Percentiles rank a stretch among this genome's conserved stretches.
Conservation (phyloP, 441 rosid species). For the Viola pubescens region DNA sequence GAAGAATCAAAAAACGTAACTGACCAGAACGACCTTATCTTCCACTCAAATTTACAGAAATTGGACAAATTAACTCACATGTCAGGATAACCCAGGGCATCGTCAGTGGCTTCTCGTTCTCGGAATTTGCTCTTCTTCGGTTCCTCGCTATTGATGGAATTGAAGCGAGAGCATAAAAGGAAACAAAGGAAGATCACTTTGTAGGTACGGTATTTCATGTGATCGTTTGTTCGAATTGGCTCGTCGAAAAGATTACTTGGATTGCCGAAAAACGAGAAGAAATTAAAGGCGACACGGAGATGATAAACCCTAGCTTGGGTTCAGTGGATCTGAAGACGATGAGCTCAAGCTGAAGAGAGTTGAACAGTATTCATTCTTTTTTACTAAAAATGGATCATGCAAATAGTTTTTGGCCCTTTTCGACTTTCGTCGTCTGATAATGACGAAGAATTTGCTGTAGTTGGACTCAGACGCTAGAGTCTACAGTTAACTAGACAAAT, state of each 20-base stretch:
- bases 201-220: constrained; percentile 18
- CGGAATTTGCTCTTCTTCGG: constrained; percentile 60
- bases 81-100: constrained; percentile 63
- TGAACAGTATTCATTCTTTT: too few species aligned
- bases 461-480: too few species aligned
- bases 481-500: too few species aligned
- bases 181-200: constrained; percentile 36
- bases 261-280: neutral
- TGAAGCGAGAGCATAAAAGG: constrained; percentile 23
- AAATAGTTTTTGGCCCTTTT: too few species aligned
- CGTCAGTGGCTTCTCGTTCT: constrained; percentile 74
- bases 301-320: too few species aligned
- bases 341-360: too few species aligned
- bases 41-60: constrained; percentile 7
- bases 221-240: constrained; percentile 5
- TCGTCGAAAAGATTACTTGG: neutral
- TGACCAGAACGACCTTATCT: neutral
- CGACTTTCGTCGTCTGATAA: too few species aligned
- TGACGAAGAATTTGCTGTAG: too few species aligned
- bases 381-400: too few species aligned
- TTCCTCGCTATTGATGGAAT: constrained; percentile 33
- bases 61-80: constrained; percentile 39
- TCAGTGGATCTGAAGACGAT: too few species aligned
- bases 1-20: neutral
- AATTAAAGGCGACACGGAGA: too few species aligned